Conservation (phyloP, 805 yeast species). For the Lachancea thermotolerans region DNA sequence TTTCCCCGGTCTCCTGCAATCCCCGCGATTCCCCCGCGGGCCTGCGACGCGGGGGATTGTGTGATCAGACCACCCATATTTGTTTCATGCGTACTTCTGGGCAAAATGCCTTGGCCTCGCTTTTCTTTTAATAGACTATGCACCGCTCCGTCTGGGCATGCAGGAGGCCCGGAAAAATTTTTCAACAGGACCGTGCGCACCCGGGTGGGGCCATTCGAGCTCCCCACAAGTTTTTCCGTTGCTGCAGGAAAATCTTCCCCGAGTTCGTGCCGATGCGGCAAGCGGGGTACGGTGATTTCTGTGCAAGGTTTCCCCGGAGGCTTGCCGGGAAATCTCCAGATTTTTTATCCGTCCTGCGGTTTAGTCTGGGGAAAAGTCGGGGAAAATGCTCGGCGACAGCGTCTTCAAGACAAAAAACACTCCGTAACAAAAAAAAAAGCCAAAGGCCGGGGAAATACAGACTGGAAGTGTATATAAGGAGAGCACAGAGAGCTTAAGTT, state of each 20-base stretch:
- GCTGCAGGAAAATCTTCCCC: background rate
- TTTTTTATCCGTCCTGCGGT: background rate
- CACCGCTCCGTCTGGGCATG: too few species aligned
- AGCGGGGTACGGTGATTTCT: background rate
- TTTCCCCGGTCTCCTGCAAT: too few species aligned
- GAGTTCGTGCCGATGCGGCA: background rate
- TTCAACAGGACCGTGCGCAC: background rate
- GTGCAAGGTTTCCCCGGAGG: background rate
- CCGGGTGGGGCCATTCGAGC: too few species aligned
- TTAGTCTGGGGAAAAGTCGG: background rate
- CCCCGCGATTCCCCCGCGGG: too few species aligned
- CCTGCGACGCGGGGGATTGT: too few species aligned
- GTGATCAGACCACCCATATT: too few species aligned
- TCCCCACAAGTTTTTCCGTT: background rate
- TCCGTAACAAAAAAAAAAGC: background rate
- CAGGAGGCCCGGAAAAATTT: background rate
- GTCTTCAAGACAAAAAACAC: background rate
- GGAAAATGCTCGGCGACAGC: background rate
- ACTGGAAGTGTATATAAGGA: slow-evolving; percentile 2
- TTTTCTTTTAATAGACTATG: too few species aligned
- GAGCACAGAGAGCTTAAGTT: background rate
- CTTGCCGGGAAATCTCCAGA: background rate
- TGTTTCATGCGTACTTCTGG: too few species aligned
- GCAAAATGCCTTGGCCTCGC: too few species aligned
- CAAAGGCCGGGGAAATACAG: background rate